phyloP scores from a whole-genome alignment of 257 asterid species.

The Capsicum baccatum region DNA sequence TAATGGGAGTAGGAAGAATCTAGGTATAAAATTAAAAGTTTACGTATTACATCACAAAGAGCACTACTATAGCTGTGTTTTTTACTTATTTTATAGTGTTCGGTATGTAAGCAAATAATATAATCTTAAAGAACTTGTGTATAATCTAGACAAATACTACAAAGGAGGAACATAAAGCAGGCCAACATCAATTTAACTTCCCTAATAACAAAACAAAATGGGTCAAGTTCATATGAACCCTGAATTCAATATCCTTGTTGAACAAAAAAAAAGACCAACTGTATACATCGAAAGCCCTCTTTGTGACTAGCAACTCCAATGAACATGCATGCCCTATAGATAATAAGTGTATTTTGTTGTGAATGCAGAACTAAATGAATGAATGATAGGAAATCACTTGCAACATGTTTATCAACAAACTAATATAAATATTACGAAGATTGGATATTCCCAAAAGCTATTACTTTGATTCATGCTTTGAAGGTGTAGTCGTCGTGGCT shows the following conservation, averaged over 20 bases:
- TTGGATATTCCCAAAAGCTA: slow-evolving; percentile 29
- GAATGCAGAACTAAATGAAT: slow-evolving; percentile 42
- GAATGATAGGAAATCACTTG: slow-evolving; percentile 30
- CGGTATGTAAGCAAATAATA: neutral
- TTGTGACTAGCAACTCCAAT: neutral
- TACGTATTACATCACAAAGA: too few species aligned
- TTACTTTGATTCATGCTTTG: slow-evolving; percentile 45
- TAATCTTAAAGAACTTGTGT: neutral
- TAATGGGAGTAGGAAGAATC: neutral
- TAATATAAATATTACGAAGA: neutral
- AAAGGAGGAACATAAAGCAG: neutral
- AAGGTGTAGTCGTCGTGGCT: neutral
- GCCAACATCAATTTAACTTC: neutral
- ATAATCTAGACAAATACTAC: too few species aligned
- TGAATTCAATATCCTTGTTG: slow-evolving; percentile 13
- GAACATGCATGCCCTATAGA: slow-evolving; percentile 27
- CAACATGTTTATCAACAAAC: slow-evolving; percentile 14
- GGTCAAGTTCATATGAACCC: slow-evolving; percentile 20
- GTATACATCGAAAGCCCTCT: slow-evolving; percentile 19
- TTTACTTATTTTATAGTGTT: neutral
- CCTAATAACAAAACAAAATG: slow-evolving; percentile 10
- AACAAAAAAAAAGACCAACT: slow-evolving; percentile 1
- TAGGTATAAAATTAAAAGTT: neutral
- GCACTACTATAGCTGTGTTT: neutral
- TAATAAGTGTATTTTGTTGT: slow-evolving; percentile 11